A percentile compares a stretch with the other conserved stretches of the same genome.
Evolutionary conservation across 257 asterid genomes (phyloP).

Genomic region (Sherardia arvensis): DNA sequence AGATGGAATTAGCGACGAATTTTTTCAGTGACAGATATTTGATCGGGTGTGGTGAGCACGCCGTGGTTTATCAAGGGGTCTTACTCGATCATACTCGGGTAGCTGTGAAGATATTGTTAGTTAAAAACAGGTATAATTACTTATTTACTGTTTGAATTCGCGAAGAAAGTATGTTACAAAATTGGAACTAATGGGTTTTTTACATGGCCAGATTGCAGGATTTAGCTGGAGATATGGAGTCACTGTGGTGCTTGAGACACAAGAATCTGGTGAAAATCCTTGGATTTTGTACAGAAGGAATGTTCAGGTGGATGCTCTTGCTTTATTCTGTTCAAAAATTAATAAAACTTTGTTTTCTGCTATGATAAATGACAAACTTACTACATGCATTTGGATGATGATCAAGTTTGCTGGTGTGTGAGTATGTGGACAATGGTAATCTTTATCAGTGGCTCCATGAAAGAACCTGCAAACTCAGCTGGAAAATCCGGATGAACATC

Average conservation of each 20-base stretch:
- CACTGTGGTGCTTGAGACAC: conserved; percentile 35
- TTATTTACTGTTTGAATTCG: background rate
- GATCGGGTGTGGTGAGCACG: conserved; percentile 42
- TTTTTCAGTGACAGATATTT: conserved; percentile 26
- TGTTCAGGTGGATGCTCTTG: conserved; percentile 26
- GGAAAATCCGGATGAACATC: conserved; percentile 43
- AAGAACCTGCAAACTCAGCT: conserved; percentile 21
- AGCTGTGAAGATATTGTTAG: conserved; percentile 39
- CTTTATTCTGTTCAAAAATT: background rate
- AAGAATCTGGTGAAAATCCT: conserved; percentile 46
- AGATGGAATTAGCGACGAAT: conserved; percentile 40
- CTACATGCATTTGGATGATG: background rate
- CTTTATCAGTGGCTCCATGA: conserved; percentile 47
- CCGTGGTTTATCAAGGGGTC: conserved; percentile 39
- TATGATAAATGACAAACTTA: background rate
- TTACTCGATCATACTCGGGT: conserved; percentile 25
- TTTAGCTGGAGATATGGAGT: conserved; percentile 32
- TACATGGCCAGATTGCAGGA: conserved; percentile 22
- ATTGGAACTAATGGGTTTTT: background rate
- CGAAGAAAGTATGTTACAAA: background rate
- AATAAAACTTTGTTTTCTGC: background rate
- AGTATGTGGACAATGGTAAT: conserved; percentile 45
- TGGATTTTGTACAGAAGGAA: conserved; percentile 48
- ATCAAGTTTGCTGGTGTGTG: conserved; percentile 39
- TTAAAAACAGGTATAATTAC: conserved; percentile 25